Evolutionary conservation across 2,329 filamentous ascomycete genomes (phyloP), one percentile per base, ranked within the genome.

Genomic region (Hysterium pulicare): DNA sequence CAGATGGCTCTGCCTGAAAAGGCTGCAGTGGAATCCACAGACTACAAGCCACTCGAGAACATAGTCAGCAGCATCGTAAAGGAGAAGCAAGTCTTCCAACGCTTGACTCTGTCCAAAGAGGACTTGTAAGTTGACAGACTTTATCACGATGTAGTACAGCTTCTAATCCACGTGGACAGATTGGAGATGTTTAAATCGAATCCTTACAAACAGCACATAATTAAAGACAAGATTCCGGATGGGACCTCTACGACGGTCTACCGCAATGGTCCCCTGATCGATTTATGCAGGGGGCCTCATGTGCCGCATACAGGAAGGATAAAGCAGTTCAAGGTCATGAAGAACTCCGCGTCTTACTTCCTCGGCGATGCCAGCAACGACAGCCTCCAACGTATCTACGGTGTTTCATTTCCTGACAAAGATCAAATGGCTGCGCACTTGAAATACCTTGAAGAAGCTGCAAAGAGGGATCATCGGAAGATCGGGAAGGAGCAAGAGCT

Each of bases 161-260:
- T 26, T 32, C n/a, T n/a, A 28, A 31, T 42, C 31, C 26, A 10
- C 21, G 30, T 11, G n/a, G 22, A 13, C 21, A 60, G 57, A 38
- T 80, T 93, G 40, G 89, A 95, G 66, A 95, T 97, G 87, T 97
- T 97, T 75, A 82, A 83, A 57, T 94, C 95, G 77, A 96, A 94
- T 78, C 93, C 93, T 68, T 97, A 95, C 77, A 97, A 98, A 80
- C 83, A 95, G 66, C 87, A 96, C 68, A 95, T 97, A 69, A 97
- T 98, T 72, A 85, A 89, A 57, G 86, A 90, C 74, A 90, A 94
- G 70, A 87, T 97, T 47, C 76, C 84, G 30, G 89, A 95, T 55
- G 90, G 89, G 55, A 90, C 89, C 42, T 88, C 79, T 64, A 95
- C 89, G 64, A 97, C 93, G 8, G 91, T 97, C 31, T 98, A 97